Percentiles rank a stretch among this genome's conserved stretches.
These are phyloP conservation scores for Oropetium thomaeum DNA, from an alignment of 176 grass and related monocot genomes.

Conservation along the genomic window DNA sequence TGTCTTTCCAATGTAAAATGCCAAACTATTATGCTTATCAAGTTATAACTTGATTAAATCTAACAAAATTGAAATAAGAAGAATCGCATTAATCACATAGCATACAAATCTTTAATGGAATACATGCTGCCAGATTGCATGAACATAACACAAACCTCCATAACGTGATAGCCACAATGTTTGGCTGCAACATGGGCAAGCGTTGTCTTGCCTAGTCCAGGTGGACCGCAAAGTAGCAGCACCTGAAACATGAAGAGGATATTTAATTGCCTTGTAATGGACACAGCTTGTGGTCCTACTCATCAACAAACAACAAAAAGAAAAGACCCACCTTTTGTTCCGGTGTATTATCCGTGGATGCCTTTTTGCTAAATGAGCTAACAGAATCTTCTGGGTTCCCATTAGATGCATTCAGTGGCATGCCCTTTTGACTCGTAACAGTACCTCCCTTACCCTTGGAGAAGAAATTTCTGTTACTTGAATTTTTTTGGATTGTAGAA, in stretches of 20 bases:
- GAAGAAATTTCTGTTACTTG: constrained; percentile 57
- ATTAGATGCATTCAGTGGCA: constrained; percentile 39
- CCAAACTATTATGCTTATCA: constrained; percentile 18
- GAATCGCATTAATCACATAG: constrained; percentile 8
- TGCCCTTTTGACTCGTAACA: constrained; percentile 38
- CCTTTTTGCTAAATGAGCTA: constrained; percentile 48
- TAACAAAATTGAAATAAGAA: constrained; percentile 2
- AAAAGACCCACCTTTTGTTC: constrained; percentile 68
- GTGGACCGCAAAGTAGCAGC: constrained; percentile 89
- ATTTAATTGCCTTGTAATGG: neutral
- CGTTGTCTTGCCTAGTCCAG: constrained; percentile 94
- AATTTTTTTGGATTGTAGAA: constrained; percentile 62
- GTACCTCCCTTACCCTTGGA: constrained; percentile 44
- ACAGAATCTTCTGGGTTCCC: constrained; percentile 32
- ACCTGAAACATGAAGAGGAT: constrained; percentile 52
- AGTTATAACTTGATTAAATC: constrained; percentile 4
- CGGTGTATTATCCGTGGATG: constrained; percentile 43
- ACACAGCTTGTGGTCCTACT: neutral
- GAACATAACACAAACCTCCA: constrained; percentile 64
- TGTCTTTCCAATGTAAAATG: neutral
- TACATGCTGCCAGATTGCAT: neutral
- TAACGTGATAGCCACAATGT: constrained; percentile 94
- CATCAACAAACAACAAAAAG: neutral
- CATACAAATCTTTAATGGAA: neutral
- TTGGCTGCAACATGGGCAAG: constrained; percentile 88